phyloP scores from a whole-genome alignment of 1,139 yeast genomes.

The Blastobotrys aristatus region DNA sequence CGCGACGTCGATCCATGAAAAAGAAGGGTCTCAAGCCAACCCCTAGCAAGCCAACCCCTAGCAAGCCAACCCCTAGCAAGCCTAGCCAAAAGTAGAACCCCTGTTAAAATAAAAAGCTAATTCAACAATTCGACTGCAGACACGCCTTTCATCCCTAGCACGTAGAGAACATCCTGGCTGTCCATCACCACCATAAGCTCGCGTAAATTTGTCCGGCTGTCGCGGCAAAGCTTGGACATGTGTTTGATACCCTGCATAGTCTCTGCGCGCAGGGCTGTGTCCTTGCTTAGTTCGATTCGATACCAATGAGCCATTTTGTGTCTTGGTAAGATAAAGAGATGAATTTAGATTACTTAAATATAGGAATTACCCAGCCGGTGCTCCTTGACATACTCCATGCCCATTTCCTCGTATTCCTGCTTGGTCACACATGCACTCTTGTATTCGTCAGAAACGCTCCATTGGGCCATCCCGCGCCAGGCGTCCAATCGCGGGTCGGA shows the following conservation, averaged over 20 bases:
- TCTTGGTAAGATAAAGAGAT: not conserved
- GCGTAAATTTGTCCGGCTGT: not conserved
- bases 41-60: constrained; percentile 33
- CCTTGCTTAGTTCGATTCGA: not conserved
- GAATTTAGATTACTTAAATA: constrained; percentile 6
- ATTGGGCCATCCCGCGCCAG: constrained; percentile 91
- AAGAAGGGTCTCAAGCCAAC: constrained; percentile 78
- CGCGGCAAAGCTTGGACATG: not conserved
- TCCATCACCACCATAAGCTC: constrained; percentile 7
- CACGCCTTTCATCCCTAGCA: constrained; percentile 6
- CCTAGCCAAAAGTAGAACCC: too few species aligned
- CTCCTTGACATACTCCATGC: constrained; percentile 83
- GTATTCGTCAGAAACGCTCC: constrained; percentile 53
- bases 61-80: too few species aligned
- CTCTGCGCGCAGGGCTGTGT: not conserved
- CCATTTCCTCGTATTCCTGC: constrained; percentile 80
- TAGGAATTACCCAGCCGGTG: constrained; percentile 65
- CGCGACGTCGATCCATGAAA: constrained; percentile 66
- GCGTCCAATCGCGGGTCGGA: constrained; percentile 69
- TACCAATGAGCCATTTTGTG: constrained; percentile 3
- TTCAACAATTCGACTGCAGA: not conserved
- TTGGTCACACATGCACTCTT: constrained; percentile 52
- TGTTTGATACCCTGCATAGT: not conserved
- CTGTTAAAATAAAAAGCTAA: too few species aligned
- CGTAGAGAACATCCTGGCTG: not conserved